These are phyloP conservation scores for Hericium rajendrae DNA, from an alignment of 768 basidiomycete genomes.

Conservation along the genomic window DNA sequence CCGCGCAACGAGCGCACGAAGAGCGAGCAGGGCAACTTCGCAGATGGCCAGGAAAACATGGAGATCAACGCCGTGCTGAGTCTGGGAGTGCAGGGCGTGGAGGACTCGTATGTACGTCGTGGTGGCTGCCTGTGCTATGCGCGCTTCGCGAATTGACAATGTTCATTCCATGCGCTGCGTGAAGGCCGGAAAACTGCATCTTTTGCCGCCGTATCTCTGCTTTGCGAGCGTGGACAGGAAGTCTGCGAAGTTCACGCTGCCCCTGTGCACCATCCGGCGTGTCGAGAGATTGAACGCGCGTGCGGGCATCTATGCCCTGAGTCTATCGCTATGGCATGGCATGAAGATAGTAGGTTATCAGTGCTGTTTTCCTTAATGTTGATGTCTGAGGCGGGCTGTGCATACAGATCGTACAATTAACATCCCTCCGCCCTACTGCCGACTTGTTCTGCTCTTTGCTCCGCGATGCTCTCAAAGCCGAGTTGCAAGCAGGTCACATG, in stretches of 20 bases:
- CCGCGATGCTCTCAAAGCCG: slow-evolving; percentile 80
- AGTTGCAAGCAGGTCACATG: slow-evolving; percentile 88
- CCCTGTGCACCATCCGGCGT: slow-evolving; percentile 83
- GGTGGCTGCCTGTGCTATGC: slow-evolving; percentile 1
- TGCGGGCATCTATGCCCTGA: slow-evolving; percentile 93
- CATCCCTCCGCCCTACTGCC: slow-evolving; percentile 85
- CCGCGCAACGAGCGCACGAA: slow-evolving; percentile 32
- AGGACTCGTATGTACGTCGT: slow-evolving; percentile 73
- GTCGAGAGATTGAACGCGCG: slow-evolving; percentile 92
- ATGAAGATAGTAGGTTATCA: slow-evolving; percentile 70
- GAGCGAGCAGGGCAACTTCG: slow-evolving; percentile 16
- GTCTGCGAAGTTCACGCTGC: slow-evolving; percentile 85
- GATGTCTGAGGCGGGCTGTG: background rate
- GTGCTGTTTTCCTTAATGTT: background rate
- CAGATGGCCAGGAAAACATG: slow-evolving; percentile 52
- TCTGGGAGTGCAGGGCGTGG: slow-evolving; percentile 65
- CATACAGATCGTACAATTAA: slow-evolving; percentile 80
- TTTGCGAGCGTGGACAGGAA: slow-evolving; percentile 89
- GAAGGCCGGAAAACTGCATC: slow-evolving; percentile 83
- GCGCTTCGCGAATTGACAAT: background rate
- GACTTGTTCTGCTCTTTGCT: slow-evolving; percentile 87
- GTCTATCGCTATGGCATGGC: slow-evolving; percentile 88
- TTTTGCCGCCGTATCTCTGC: slow-evolving; percentile 83
- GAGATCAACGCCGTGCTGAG: slow-evolving; percentile 87
- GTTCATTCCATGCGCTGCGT: background rate